Percentiles rank a stretch among this genome's conserved stretches.
Conservation (phyloP, 345 rosid genomes). For the Mercurialis annua region DNA sequence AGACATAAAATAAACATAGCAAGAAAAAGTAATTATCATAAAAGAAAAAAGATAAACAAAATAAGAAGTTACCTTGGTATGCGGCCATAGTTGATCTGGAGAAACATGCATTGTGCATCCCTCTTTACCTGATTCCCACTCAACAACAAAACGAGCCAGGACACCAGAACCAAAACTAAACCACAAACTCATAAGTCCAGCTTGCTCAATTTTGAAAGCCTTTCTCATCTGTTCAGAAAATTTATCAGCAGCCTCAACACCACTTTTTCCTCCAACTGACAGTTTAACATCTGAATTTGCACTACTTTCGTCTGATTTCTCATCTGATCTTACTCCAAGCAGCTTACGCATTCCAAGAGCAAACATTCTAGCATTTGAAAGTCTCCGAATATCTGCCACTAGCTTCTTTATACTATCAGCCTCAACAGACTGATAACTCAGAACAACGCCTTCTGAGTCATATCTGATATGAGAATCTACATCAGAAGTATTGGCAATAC, state of each 20-base stretch:
- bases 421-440: conserved; percentile 91
- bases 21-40: background rate
- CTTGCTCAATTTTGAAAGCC: conserved; percentile 93
- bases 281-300: conserved; percentile 47
- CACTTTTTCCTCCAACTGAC: conserved; percentile 54
- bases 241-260: conserved; percentile 68
- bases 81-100: conserved; percentile 99
- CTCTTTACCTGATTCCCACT: conserved; percentile 96
- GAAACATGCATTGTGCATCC: conserved; percentile 99
- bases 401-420: conserved; percentile 83
- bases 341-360: conserved; percentile 88
- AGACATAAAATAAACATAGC: background rate
- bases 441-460: conserved; percentile 96
- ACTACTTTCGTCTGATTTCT: conserved; percentile 58
- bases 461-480: conserved; percentile 88
- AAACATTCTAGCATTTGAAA: conserved; percentile 93
- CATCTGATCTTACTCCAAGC: conserved; percentile 88
- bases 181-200: conserved; percentile 93
- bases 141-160: conserved; percentile 95
- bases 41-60: background rate
- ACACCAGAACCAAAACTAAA: conserved; percentile 90
- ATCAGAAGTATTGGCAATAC: conserved; percentile 90
- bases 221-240: conserved; percentile 75
- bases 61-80: conserved; percentile 59
- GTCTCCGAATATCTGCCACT: conserved; percentile 90